Evolutionary conservation across 768 basidiomycete species (phyloP), one percentile per base, ranked within the genome.

Genomic region (Kondoa malvinella): DNA sequence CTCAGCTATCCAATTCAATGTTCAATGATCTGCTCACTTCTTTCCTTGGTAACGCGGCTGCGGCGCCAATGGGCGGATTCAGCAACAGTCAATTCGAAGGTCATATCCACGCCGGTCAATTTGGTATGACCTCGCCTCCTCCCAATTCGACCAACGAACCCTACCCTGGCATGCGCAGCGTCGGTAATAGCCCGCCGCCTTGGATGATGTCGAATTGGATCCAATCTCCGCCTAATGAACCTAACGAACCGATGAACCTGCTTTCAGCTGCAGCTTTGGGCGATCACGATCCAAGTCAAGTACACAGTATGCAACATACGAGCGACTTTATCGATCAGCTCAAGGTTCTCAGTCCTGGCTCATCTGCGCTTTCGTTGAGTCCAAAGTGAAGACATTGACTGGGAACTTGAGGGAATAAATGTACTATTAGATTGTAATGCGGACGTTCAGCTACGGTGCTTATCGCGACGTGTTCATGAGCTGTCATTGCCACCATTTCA

Each of bases 171-270:
- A 50, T 50, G 40, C 40, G 40, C 8, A 8, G 12, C 21, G 40
- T 50, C 21, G 40, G 40, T 21, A 50, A 50, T 50, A 8, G 12
- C 8, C 40, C 40, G 21, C 40, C 40, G 21, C 40, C 40, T 50
- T 50, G 40, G 40, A 50, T 50, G 40, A 8, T n/a, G n/a, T n/a
- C n/a, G n/a, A n/a, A 8, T 50, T 50, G 40, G 40, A 50, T 50
- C 12, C 12, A 8, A 8, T 8, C 12, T 50, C 40, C 40, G 8
- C 40, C 40, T 50, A 21, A 8, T 4, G 25, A 59, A 31, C 71
- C 88, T 89, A 74, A 87, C 87, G 77, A 89, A 89, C 80, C 88
- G 89, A 78, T 87, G 88, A 76, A 87, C 87, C 77, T 85, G 88
- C 78, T 87, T 88, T 77, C 89, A 89, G 80, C 89, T 88, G 33